Base-by-base conservation (phyloP, 441 rosid genomes). In the Oxalis stricta region DNA sequence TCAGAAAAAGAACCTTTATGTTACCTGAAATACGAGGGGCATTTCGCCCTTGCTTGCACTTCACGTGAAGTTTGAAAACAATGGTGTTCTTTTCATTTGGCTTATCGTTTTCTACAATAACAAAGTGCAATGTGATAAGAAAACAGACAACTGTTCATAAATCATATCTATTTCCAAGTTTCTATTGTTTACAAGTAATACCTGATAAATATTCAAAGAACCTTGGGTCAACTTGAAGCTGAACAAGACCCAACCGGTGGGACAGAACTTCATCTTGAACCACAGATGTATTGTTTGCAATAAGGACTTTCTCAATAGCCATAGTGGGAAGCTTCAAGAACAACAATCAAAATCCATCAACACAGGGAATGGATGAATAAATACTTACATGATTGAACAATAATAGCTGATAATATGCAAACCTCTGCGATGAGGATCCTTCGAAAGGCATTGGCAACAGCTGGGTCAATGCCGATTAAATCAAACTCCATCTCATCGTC, bases 201-300 rank as follows among this genome's bases (percentile, higher is more conserved):
- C 96, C 98, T 53, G 99, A 83, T 48, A 86, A 55, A 71, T 75
- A 78, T 24, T 83, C 95, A 43, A 91, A 91, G 33, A 68, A 72
- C 66, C 87, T 77, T 20, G 99, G 96, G 53, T 91, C 95, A 48
- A 67, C 88, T 8, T 44, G 59, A 40, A 91, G 64, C 18, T 96
- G 99, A 68, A 86, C 56, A 33, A 91, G 93, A 59, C 99, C 99
- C 66, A 91, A 60, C 58, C 95, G 76, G 33, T 83, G 95, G 44
- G 99, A 73, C 60, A 86, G 95, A 62, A 91, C 91, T 69, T 91
- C 99, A 31, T 91, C 99, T 63, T 78, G 87, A 46, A 91, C 24
- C 38, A 86, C 36, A 1, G 99, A 91, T 7, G 99, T 83, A 55
- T 91, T 91, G 57, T 86, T 83, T 46, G 85, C 93, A 23, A 91